A percentile compares a stretch with the other conserved stretches of the same genome.
phyloP scores from a whole-genome alignment of 2,329 filamentous ascomycete species.

The Stachybotrys echinatus region DNA sequence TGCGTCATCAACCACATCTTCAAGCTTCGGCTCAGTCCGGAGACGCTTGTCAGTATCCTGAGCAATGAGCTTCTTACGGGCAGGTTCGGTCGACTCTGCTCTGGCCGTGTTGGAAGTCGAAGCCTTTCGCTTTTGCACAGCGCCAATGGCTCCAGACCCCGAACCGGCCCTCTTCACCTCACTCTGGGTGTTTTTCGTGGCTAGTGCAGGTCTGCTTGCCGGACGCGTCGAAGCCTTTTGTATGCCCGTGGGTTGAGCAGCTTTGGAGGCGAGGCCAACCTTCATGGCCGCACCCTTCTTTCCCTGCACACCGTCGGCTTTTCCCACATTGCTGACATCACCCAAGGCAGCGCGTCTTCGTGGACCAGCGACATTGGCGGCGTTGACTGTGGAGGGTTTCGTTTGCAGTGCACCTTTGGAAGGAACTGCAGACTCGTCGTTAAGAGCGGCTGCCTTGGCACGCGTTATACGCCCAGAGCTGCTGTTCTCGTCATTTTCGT shows the following conservation, averaged over 20 bases:
- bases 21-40: conserved; percentile 9
- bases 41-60: conserved; percentile 45
- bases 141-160: conserved; percentile 63
- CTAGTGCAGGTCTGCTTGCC: conserved; percentile 57
- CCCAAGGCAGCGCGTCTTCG: conserved; percentile 81
- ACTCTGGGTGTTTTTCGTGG: conserved; percentile 59
- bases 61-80: conserved; percentile 58
- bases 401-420: conserved; percentile 61
- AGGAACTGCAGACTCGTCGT: conserved; percentile 54
- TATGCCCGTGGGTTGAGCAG: conserved; percentile 73
- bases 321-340: conserved; percentile 93
- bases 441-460: conserved; percentile 79
- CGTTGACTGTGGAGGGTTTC: conserved; percentile 57
- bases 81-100: conserved; percentile 54
- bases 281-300: conserved; percentile 69
- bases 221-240: conserved; percentile 60
- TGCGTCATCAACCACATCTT: background rate
- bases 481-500: conserved; percentile 93
- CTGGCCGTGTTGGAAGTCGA: conserved; percentile 49
- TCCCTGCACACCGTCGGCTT: conserved; percentile 63
- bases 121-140: conserved; percentile 63
- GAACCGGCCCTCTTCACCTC: conserved; percentile 65
- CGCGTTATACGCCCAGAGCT: conserved; percentile 80
- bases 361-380: conserved; percentile 39
- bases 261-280: conserved; percentile 70